Conservation (phyloP, 805 yeast genomes). For the Metschnikowia vanudenii region DNA sequence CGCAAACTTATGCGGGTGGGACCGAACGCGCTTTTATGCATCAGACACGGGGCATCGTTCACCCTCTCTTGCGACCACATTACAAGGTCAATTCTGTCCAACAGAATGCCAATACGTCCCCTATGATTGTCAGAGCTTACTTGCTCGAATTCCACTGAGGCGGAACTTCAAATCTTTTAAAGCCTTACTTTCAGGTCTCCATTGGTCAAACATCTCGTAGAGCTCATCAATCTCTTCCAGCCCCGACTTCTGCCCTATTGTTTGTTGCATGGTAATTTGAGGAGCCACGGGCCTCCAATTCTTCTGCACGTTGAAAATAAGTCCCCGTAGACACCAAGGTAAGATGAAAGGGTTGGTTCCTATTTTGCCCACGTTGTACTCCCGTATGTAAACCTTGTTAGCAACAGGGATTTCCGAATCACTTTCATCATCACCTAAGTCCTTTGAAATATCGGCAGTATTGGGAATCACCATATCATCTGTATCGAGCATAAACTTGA, state of each 20-base stretch:
- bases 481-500: conserved; percentile 74
- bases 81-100: too few species aligned
- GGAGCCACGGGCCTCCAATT: conserved; percentile 35
- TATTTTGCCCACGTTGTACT: conserved; percentile 61
- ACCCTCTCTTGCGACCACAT: too few species aligned
- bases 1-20: too few species aligned
- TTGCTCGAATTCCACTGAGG: conserved; percentile 51
- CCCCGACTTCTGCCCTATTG: conserved; percentile 25
- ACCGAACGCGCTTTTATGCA: too few species aligned
- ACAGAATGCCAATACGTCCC: too few species aligned
- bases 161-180: conserved; percentile 83
- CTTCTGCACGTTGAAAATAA: conserved; percentile 55
- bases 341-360: conserved; percentile 80
- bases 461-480: conserved; percentile 51
- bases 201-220: conserved; percentile 69
- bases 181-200: conserved; percentile 85
- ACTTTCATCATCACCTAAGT: conserved; percentile 2
- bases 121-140: conserved; percentile 30
- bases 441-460: conserved; percentile 5
- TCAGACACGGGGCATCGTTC: too few species aligned
- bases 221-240: conserved; percentile 58
- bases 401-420: conserved; percentile 27
- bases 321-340: conserved; percentile 92
- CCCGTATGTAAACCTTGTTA: conserved; percentile 37
- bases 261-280: conserved; percentile 36